Percentiles rank a stretch among this genome's conserved stretches.
These are phyloP conservation scores for Musa troglodytarum DNA, from an alignment of 176 grass and related monocot genomes.

Conservation along the genomic window DNA sequence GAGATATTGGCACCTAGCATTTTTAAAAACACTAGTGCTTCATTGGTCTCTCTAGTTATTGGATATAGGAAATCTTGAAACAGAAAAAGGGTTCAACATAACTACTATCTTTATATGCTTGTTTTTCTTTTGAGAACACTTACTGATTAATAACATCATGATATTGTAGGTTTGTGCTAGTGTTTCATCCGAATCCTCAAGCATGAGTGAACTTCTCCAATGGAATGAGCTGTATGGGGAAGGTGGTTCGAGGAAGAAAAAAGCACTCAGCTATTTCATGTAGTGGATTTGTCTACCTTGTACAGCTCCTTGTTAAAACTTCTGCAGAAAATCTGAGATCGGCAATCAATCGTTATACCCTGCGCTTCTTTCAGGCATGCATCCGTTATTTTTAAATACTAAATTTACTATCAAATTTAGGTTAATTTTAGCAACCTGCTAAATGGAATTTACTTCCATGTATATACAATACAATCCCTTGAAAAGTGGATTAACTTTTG, in stretches of 20 bases:
- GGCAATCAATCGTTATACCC: constrained; percentile 1
- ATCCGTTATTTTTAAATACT: neutral
- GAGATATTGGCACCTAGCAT: no score
- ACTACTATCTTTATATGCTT: neutral
- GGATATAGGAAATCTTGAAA: no score
- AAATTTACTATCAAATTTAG: neutral
- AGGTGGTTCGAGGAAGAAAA: constrained; percentile 96
- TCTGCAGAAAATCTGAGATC: neutral
- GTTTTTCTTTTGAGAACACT: neutral
- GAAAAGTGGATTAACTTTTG: neutral
- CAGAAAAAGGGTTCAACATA: no score
- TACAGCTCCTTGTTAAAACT: constrained; percentile 2
- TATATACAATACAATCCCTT: neutral
- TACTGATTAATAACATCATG: neutral
- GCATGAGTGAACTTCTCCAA: constrained; percentile 78
- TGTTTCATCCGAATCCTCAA: constrained; percentile 80
- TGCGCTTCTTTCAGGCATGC: neutral
- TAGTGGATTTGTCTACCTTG: constrained; percentile 30
- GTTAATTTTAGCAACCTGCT: neutral
- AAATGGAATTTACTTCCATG: constrained; percentile 3
- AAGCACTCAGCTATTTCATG: constrained; percentile 94
- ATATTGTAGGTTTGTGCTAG: constrained; percentile 75
- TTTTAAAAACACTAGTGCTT: no score
- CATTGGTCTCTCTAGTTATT: no score
- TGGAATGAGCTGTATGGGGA: constrained; percentile 95